These are phyloP conservation scores for Gardenia jasminoides DNA, from an alignment of 257 asterid species.

Conservation along the genomic window DNA sequence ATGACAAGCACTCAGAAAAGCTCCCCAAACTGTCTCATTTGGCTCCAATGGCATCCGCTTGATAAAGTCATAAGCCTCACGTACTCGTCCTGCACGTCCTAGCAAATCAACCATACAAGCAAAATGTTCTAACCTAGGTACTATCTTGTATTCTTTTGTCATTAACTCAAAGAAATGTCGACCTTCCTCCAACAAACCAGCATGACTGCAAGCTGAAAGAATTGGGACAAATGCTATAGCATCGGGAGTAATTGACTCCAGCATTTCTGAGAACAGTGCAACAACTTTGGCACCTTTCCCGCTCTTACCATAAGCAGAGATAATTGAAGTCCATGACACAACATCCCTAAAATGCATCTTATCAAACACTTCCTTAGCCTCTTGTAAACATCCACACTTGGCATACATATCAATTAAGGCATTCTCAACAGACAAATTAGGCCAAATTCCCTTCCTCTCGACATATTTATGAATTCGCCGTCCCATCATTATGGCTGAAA, in stretches of 20 bases:
- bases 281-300: conserved; percentile 75
- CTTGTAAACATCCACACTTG: conserved; percentile 75
- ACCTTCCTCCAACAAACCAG: conserved; percentile 69
- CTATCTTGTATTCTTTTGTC: conserved; percentile 56
- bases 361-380: conserved; percentile 80
- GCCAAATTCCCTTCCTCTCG: conserved; percentile 41
- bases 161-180: conserved; percentile 48
- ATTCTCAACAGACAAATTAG: conserved; percentile 73
- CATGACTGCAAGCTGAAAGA: conserved; percentile 92
- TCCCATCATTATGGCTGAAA: conserved; percentile 67
- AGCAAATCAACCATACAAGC: conserved; percentile 86
- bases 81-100: conserved; percentile 74
- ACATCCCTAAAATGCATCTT: conserved; percentile 62
- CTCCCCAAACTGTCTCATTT: conserved; percentile 85
- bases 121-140: conserved; percentile 74
- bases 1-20: conserved; percentile 71
- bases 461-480: conserved; percentile 53
- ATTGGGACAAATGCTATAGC: conserved; percentile 84
- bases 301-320: conserved; percentile 78
- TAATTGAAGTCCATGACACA: conserved; percentile 89
- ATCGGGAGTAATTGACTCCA: conserved; percentile 54
- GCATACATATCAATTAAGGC: conserved; percentile 93
- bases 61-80: conserved; percentile 62
- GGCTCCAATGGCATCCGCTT: conserved; percentile 60
- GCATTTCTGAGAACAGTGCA: conserved; percentile 59